phyloP scores from a whole-genome alignment of 31 red algal genomes.

The Porphyra umbilicalis region DNA sequence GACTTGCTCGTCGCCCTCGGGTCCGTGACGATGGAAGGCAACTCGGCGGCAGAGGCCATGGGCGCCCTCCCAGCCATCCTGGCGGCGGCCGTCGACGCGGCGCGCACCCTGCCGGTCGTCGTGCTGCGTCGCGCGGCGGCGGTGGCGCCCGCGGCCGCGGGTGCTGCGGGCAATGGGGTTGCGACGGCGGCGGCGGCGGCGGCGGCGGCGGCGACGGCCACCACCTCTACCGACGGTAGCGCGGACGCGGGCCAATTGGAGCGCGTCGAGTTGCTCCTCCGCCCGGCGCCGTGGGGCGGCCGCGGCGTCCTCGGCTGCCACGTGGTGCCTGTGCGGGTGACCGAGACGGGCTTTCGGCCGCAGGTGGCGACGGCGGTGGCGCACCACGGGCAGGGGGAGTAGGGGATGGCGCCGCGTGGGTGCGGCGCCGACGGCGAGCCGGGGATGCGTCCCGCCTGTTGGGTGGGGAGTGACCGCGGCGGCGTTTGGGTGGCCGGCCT shows the following conservation, averaged over 20 bases:
- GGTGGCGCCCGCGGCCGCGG: conserved; percentile 9
- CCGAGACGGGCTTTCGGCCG: conserved; percentile 37
- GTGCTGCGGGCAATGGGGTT: neutral
- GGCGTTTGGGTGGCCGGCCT: too few species aligned
- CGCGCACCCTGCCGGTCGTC: conserved; percentile 1
- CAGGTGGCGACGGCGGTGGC: conserved; percentile 49
- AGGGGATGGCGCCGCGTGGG: neutral
- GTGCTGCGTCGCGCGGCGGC: conserved; percentile 15
- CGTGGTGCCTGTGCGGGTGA: conserved; percentile 36
- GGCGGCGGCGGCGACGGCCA: neutral
- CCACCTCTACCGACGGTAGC: too few species aligned
- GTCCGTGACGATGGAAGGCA: conserved; percentile 28
- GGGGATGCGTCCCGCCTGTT: too few species aligned
- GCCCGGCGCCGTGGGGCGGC: conserved; percentile 48
- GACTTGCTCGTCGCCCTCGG: conserved; percentile 64
- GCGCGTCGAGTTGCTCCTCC: conserved; percentile 21
- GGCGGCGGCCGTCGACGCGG: conserved; percentile 21
- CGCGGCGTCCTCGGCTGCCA: conserved; percentile 71
- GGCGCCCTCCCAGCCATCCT: conserved; percentile 36
- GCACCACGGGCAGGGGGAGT: neutral
- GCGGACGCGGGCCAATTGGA: neutral
- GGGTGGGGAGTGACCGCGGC: too few species aligned
- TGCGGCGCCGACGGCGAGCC: too few species aligned
- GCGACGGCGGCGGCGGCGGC: neutral
- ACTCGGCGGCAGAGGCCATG: conserved; percentile 21